Percentiles rank a stretch among this genome's conserved stretches.
Conservation (phyloP, 1,139 yeast species). For the Scheffersomyces parashehatae region DNA sequence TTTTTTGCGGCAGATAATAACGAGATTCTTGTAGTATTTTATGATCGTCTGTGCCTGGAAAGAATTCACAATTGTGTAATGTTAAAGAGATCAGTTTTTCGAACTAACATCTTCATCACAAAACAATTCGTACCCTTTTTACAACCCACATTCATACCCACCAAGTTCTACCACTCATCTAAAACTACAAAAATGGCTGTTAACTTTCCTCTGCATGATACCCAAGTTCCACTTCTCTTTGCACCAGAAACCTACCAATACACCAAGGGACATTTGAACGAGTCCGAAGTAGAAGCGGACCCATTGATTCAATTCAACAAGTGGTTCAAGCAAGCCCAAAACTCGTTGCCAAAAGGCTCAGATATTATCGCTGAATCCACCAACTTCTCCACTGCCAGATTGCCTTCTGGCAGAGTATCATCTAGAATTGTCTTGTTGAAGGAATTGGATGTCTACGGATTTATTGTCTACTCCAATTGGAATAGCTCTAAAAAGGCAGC, state of each 20-base stretch:
- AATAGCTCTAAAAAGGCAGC: slow-evolving; percentile 75
- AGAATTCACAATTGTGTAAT: too few species aligned
- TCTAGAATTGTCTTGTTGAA: slow-evolving; percentile 82
- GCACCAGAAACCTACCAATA: slow-evolving; percentile 93
- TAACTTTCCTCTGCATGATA: slow-evolving; percentile 1
- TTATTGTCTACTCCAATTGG: slow-evolving; percentile 93
- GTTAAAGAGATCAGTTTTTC: too few species aligned
- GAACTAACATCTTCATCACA: too few species aligned
- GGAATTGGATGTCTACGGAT: slow-evolving; percentile 82
- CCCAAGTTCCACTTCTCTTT: slow-evolving; percentile 38
- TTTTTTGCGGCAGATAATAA: too few species aligned
- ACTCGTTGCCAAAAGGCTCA: slow-evolving; percentile 46
- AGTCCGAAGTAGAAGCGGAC: slow-evolving; percentile 49
- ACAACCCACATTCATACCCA: too few species aligned
- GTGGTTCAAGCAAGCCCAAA: slow-evolving; percentile 85
- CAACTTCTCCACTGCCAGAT: slow-evolving; percentile 79
- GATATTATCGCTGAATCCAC: slow-evolving; percentile 69
- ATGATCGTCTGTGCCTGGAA: too few species aligned
- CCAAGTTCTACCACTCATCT: too few species aligned
- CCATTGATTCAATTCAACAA: slow-evolving; percentile 78
- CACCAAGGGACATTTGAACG: slow-evolving; percentile 62
- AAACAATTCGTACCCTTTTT: too few species aligned
- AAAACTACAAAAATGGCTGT: too few species aligned
- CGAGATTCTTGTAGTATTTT: too few species aligned
- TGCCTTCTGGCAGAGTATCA: slow-evolving; percentile 87